Base-by-base conservation (phyloP, 495 filamentous ascomycete genomes). In the Aspergillus incahuasiensis region DNA sequence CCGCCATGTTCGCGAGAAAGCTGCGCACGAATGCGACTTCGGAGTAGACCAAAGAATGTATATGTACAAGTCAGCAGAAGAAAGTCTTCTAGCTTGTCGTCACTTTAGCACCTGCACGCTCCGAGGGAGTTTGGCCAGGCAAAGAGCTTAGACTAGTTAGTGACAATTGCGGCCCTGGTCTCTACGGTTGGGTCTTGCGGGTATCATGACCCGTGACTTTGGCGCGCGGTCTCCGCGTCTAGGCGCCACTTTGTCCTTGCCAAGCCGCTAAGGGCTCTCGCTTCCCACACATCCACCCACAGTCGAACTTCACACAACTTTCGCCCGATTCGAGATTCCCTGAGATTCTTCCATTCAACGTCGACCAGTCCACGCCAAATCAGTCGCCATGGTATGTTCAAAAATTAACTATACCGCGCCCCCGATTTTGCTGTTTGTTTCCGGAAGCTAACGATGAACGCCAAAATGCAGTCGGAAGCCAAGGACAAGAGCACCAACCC, bases 401-500 rank as follows among this genome's bases (percentile, higher is more conserved):
- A 25, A 46, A 1, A 15, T 4, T 46, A 41, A 44, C 24, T 58
- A 53, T 44, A 45, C 44, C n/a, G 24, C n/a, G 32, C 45, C 18
- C 1, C 3, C 50, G 28, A 25, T 20, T 38, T 28, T 25, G n/a
- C 7, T 34, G 25, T 21, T 12, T 15, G 41, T 54, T 61, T 64
- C 65, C 64, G 69, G 59, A 61, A 54, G 56, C 47, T 60, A 56
- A 52, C 46, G 34, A 45, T 58, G 40, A 28, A 43, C 49, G 32
- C 19, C 48, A 39, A 35, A 28, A 76, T 71, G 68, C 68, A 78
- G 68, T 78, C 79, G 63, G 79, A 86, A 72, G 78, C 74, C 71
- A 83, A 82, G 75, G 82, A 90, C 72, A 92, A 97, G 82, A 79
- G 80, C 78, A 79, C 82, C 68, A 98, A 98, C 84, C 92, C 94